phyloP scores from a whole-genome alignment of 1,284 basidiomycete species.

The Cryptococcus jaspeensis region DNA sequence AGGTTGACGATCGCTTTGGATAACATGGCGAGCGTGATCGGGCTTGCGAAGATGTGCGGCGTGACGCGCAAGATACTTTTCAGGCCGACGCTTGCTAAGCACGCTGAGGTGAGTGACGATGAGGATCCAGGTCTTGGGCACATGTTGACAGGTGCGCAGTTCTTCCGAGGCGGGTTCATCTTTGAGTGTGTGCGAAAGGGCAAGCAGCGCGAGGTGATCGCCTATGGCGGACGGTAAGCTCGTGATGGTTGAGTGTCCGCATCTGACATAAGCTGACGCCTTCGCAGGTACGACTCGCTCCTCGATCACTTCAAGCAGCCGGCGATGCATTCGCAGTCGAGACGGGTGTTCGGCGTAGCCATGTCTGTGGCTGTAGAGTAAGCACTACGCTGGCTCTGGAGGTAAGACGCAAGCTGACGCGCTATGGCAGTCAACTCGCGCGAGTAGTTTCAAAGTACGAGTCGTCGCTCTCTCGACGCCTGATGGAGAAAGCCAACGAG shows the following conservation, averaged over 20 bases:
- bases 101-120: constrained; percentile 36
- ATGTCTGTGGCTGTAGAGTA: constrained; percentile 56
- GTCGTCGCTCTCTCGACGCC: constrained; percentile 46
- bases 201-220: constrained; percentile 55
- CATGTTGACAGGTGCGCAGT: constrained; percentile 31
- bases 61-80: constrained; percentile 54
- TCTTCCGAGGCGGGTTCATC: constrained; percentile 56
- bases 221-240: constrained; percentile 52
- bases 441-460: constrained; percentile 52
- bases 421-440: constrained; percentile 49
- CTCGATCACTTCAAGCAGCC: constrained; percentile 55
- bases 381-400: constrained; percentile 18
- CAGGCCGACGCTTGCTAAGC: constrained; percentile 49
- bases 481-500: constrained; percentile 51
- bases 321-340: constrained; percentile 34
- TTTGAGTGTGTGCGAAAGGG: constrained; percentile 55
- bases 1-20: constrained; percentile 48
- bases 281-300: constrained; percentile 54
- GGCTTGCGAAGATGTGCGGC: constrained; percentile 52
- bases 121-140: background rate
- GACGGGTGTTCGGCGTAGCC: constrained; percentile 54
- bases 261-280: constrained; percentile 6
- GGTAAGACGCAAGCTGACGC: constrained; percentile 1
- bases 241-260: constrained; percentile 5
- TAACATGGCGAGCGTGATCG: constrained; percentile 51